Evolutionary conservation across 179 eudicot genomes (phyloP), one percentile per base, ranked within the genome.

Genomic region (Actinidia arguta): DNA sequence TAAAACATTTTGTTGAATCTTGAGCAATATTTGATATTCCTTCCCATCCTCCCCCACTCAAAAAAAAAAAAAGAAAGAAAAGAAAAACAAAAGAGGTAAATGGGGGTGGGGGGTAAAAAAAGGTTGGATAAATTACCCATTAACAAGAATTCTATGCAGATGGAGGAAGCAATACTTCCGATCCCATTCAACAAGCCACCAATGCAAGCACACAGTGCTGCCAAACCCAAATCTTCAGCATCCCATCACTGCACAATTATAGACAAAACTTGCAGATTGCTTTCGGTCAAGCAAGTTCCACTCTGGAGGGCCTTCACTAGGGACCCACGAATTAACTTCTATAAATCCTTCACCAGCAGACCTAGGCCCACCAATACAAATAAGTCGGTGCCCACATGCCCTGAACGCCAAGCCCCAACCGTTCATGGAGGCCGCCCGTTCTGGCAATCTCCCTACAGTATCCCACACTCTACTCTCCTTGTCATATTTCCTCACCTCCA

Each of bases 201-300:
- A 25, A 42, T 44, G 36, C 76, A 75, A 66, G 69, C 47, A 80
- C 42, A 73, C 6, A 73, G 70, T 73, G 68, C 70, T 61, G 25
- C 76, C 67, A 82, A 83, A 50, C 17, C 54, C 76, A 73, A 58
- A 39, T 64, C 69, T 70, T 93, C 87, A 94, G 92, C 98, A 95
- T 58, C 96, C 98, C 98, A 95, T 95, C 80, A 95, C 98, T 48
- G 98, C 97, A 86, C 98, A 95, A 73, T 95, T 95, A 88, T 95
- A 95, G 75, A 95, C 98, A 93, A 94, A 94, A 84, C 91, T 93
- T 6, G 92, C 91, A 3, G 91, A 92, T 25, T 85, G 93, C 85
- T 94, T 94, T n/a, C 85, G 81, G 54, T 84, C 98, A 0, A 94
- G 95, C 90, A 91, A 68, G 10, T 83, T 87, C 98, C 98, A 94